Evolutionary conservation across 176 grass and related monocot genomes (phyloP), one percentile per base, ranked within the genome.

Genomic region (Aegilops speltoides): DNA sequence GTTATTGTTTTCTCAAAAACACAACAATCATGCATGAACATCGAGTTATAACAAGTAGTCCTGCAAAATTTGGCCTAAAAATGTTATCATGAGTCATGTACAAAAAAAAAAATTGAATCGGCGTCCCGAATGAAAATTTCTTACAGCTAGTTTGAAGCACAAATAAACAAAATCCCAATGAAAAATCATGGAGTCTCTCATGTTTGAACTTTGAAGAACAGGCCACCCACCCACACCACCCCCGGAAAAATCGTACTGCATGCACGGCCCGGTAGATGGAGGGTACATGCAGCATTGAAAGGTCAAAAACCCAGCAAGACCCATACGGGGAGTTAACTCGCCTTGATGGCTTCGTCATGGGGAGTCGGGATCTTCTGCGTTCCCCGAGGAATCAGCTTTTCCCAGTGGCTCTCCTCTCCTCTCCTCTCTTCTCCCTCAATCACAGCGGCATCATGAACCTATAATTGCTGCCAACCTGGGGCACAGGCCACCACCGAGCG

Each of bases 381-480:
- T 80, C 26, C 34, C 71, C 78, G 62, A 86, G 83, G 57, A 62
- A 77, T 32, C 79, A 82, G 79, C 79, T 52, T 90, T 90, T 78
- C 36, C 38, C 78, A 40, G 71, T 13, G 19, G 29, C 74, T 50
- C 48, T 29, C 31, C n/a, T 56, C 23, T 37, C 2, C 7, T 31
- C 6, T 64, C 62, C 10, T 17, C 68, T 37, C 11, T 7, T 2
- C 22, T 5, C 1, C 2, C 16, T 31, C 88, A 86, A 90, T 90
- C 88, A 90, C 84, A 71, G 64, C 10, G 22, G 88, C 50, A 90
- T 86, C 88, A 90, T 90, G 52, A 72, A n/a, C 78, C 17, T 40
- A 86, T 90, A 90, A 86, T 86, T 90, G 71, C 79, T 82, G 72
- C 83, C 87, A 88, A 52, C 81, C 74, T 72, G 37, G 54, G 41